Evolutionary conservation across 2,329 filamentous ascomycete genomes (phyloP).

Genomic region (Annulohypoxylon truncatum): DNA sequence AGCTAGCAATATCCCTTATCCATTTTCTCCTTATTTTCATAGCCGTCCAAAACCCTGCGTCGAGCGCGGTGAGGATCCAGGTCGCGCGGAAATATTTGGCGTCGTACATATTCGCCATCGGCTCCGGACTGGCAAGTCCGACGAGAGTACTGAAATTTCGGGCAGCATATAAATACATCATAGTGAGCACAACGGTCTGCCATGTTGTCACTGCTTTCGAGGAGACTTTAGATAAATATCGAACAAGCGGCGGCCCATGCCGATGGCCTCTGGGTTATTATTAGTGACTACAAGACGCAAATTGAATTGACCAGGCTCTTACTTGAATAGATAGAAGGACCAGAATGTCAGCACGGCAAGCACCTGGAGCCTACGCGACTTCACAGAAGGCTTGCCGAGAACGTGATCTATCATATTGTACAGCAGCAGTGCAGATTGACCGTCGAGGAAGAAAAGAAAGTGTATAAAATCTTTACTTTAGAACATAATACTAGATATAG

Average conservation of each 20-base stretch:
- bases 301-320: conserved; percentile 43
- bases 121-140: conserved; percentile 91
- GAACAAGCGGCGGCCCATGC: conserved; percentile 85
- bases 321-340: conserved; percentile 85
- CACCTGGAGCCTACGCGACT: conserved; percentile 93
- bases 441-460: not conserved
- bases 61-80: conserved; percentile 93
- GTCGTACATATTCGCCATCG: conserved; percentile 92
- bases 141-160: conserved; percentile 95
- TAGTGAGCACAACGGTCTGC: conserved; percentile 88
- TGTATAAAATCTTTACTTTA: not conserved
- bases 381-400: conserved; percentile 87
- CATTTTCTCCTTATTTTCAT: conserved; percentile 88
- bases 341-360: conserved; percentile 92
- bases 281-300: conserved; percentile 23
- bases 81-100: conserved; percentile 94
- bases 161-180: conserved; percentile 90
- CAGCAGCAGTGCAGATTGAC: conserved; percentile 11
- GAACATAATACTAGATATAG: conserved; percentile 10
- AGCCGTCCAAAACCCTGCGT: conserved; percentile 98
- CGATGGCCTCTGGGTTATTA: conserved; percentile 74
- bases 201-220: conserved; percentile 82
- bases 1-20: conserved; percentile 82
- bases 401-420: conserved; percentile 82
- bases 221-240: conserved; percentile 76